Evolutionary conservation across 495 filamentous ascomycete genomes (phyloP).

Genomic region (Aspergillus avenaceus): DNA sequence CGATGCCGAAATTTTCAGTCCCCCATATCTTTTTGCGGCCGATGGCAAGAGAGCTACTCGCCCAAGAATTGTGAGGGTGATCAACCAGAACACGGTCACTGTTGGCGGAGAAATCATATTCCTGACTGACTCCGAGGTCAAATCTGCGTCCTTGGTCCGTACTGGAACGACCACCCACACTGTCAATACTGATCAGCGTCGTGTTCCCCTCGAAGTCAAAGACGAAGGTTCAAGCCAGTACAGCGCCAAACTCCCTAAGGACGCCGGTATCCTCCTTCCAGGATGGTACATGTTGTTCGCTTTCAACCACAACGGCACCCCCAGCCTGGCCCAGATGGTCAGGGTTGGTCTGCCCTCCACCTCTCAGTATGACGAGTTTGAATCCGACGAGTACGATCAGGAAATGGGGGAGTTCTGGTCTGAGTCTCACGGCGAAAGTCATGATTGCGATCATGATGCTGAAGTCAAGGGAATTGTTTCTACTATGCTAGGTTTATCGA

Average conservation of each 20-base stretch:
- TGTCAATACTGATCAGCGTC: constrained; percentile 57
- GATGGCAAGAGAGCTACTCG: constrained; percentile 37
- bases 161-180: constrained; percentile 50
- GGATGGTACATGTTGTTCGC: constrained; percentile 59
- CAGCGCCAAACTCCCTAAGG: constrained; percentile 35
- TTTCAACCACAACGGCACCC: constrained; percentile 41
- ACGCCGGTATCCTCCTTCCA: constrained; percentile 49
- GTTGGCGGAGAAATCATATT: constrained; percentile 29
- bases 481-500: neutral
- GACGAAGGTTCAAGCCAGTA: constrained; percentile 11
- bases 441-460: neutral
- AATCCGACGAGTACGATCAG: neutral
- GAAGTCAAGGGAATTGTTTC: neutral
- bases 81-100: constrained; percentile 6
- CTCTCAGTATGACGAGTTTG: neutral
- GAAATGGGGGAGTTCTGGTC: neutral
- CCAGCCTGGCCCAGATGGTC: constrained; percentile 33
- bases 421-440: neutral
- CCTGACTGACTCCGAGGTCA: constrained; percentile 1
- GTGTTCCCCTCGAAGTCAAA: constrained; percentile 34
- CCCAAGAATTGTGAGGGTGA: constrained; percentile 28
- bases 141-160: constrained; percentile 36
- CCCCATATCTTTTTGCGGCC: constrained; percentile 48
- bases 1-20: constrained; percentile 54
- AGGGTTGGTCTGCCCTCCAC: neutral